These are phyloP conservation scores for Penicillium argentinense DNA, from an alignment of 495 filamentous ascomycete genomes.

Conservation along the genomic window DNA sequence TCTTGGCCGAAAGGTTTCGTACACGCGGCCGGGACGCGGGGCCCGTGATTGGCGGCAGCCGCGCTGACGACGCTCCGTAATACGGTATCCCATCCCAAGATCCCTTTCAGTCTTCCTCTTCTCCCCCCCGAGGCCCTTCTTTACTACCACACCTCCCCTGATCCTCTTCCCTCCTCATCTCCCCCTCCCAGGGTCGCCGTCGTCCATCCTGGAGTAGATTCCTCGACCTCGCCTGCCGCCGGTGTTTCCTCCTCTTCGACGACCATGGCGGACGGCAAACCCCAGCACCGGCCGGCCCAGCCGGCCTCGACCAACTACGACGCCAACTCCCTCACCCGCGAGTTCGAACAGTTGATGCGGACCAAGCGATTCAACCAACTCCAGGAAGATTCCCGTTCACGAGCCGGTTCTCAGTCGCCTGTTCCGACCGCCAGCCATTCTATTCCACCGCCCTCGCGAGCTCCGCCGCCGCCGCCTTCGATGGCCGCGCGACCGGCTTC, in stretches of 20 bases:
- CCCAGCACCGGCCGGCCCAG: constrained; percentile 30
- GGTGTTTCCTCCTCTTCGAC: constrained; percentile 17
- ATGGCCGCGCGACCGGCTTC: constrained; percentile 27
- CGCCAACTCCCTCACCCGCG: constrained; percentile 51
- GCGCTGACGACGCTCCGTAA: constrained; percentile 51
- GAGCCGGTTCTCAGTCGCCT: constrained; percentile 53
- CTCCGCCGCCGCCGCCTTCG: constrained; percentile 37
- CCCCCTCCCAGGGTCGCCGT: constrained; percentile 13
- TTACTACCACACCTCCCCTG: constrained; percentile 8
- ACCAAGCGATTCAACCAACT: constrained; percentile 78
- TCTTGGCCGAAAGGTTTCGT: constrained; percentile 33
- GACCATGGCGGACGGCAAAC: constrained; percentile 45
- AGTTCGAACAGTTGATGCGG: constrained; percentile 77
- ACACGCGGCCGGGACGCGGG: constrained; percentile 47
- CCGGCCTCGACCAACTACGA: constrained; percentile 39
- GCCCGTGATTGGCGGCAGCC: constrained; percentile 42
- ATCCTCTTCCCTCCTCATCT: constrained; percentile 5
- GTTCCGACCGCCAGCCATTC: constrained; percentile 33
- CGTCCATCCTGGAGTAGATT: constrained; percentile 24
- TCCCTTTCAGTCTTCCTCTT: constrained; percentile 8
- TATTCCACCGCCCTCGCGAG: constrained; percentile 43
- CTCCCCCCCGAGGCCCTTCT: constrained; percentile 9
- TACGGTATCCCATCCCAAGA: constrained; percentile 18
- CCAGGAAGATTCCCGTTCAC: constrained; percentile 54
- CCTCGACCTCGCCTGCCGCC: constrained; percentile 18